These are phyloP conservation scores for Tolypocladium paradoxum DNA, from an alignment of 2,329 filamentous ascomycete genomes.

Conservation along the genomic window DNA sequence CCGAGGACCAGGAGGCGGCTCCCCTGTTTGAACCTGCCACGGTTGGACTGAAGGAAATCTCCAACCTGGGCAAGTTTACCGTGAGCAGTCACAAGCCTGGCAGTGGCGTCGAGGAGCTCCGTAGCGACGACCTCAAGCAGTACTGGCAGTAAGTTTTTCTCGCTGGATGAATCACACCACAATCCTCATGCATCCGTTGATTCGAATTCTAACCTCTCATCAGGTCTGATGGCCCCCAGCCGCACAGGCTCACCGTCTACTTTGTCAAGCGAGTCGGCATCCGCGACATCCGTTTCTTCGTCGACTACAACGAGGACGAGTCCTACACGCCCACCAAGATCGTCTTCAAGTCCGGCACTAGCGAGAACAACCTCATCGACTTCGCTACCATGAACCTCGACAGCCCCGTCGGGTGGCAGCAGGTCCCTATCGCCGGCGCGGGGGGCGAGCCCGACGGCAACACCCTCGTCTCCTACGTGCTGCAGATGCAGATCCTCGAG, in stretches of 20 bases:
- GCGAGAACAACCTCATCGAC: constrained; percentile 81
- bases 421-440: constrained; percentile 53
- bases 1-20: constrained; percentile 23
- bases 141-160: constrained; percentile 64
- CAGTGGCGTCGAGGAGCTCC: constrained; percentile 65
- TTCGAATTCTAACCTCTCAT: background rate
- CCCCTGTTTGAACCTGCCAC: constrained; percentile 42
- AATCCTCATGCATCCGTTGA: background rate
- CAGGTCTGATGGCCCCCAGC: constrained; percentile 74
- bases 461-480: constrained; percentile 75
- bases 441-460: constrained; percentile 55
- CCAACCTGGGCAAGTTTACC: constrained; percentile 72
- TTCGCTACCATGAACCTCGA: constrained; percentile 73
- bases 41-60: constrained; percentile 66
- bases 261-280: constrained; percentile 77
- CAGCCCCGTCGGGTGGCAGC: constrained; percentile 80
- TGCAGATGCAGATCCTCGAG: constrained; percentile 84
- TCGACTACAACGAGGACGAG: constrained; percentile 89
- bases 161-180: background rate
- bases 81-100: constrained; percentile 75
- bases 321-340: constrained; percentile 95
- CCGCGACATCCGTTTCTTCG: constrained; percentile 66
- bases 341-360: constrained; percentile 77
- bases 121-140: constrained; percentile 58
- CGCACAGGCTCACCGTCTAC: constrained; percentile 72